phyloP scores from a whole-genome alignment of 2,329 filamentous ascomycete genomes.

The Falciphora oryzae region DNA sequence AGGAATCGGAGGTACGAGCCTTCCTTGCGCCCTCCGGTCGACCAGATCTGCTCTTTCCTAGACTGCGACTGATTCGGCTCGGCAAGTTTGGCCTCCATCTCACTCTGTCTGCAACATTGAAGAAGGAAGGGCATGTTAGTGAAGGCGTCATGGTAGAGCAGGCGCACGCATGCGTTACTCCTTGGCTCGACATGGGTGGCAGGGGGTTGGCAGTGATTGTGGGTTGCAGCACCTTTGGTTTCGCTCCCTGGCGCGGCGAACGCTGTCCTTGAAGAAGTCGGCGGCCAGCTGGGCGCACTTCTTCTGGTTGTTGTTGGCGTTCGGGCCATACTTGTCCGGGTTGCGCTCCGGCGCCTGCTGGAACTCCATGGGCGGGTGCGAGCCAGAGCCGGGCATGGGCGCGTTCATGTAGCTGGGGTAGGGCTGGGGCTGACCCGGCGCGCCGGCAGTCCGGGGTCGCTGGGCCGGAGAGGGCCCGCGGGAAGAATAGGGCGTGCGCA shows the following conservation, averaged over 20 bases:
- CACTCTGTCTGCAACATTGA: conserved; percentile 64
- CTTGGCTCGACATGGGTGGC: not conserved
- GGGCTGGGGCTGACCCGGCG: conserved; percentile 53
- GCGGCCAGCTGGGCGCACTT: conserved; percentile 66
- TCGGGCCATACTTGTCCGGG: conserved; percentile 67
- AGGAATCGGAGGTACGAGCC: conserved; percentile 91
- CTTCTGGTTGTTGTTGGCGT: conserved; percentile 64
- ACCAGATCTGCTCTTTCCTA: conserved; percentile 79
- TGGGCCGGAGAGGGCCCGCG: conserved; percentile 64
- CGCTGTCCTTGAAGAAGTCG: conserved; percentile 98
- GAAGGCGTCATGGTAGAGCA: not conserved
- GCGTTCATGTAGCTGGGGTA: conserved; percentile 64
- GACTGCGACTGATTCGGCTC: conserved; percentile 69
- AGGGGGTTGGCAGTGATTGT: not conserved
- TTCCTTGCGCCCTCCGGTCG: conserved; percentile 79
- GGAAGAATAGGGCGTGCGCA: conserved; percentile 67
- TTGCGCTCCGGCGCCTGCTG: conserved; percentile 77
- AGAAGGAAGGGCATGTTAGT: not conserved
- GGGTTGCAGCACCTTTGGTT: conserved; percentile 72
- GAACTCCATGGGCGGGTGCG: conserved; percentile 60
- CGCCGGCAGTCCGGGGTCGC: conserved; percentile 80
- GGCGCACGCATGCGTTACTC: not conserved
- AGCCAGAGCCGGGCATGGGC: conserved; percentile 56
- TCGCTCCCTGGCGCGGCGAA: conserved; percentile 88
- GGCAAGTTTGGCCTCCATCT: conserved; percentile 79